These are phyloP conservation scores for Arachis monticola DNA, from an alignment of 331 rosid genomes.

Conservation along the genomic window DNA sequence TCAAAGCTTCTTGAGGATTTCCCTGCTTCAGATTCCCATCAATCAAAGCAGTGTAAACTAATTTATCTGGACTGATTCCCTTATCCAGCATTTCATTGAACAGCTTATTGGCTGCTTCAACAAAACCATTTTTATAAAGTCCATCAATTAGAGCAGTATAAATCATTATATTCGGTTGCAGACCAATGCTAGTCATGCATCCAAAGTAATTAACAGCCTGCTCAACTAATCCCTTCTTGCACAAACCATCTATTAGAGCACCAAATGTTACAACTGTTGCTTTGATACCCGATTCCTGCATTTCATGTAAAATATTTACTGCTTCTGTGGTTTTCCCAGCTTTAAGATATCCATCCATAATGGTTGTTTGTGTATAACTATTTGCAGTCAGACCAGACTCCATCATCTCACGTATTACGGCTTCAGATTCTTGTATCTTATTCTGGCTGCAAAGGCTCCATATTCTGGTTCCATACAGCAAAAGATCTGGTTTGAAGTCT, in stretches of 20 bases:
- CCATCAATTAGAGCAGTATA: constrained; percentile 92
- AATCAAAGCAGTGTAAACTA: constrained; percentile 75
- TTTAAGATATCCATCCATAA: constrained; percentile 87
- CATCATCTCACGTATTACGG: constrained; percentile 63
- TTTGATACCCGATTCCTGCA: constrained; percentile 70
- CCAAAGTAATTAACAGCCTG: constrained; percentile 72
- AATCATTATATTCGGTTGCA: constrained; percentile 79
- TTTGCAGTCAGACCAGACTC: constrained; percentile 63
- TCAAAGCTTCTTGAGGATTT: constrained; percentile 74
- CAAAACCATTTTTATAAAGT: constrained; percentile 65
- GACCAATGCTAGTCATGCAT: constrained; percentile 61
- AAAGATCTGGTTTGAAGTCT: constrained; percentile 63
- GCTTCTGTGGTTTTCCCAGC: constrained; percentile 69
- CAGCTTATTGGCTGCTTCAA: constrained; percentile 70
- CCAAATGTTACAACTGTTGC: constrained; percentile 75
- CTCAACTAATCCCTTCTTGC: constrained; percentile 72
- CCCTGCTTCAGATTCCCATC: constrained; percentile 91
- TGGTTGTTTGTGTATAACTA: constrained; percentile 72
- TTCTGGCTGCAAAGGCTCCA: constrained; percentile 78
- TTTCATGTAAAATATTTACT: constrained; percentile 64
- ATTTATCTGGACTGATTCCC: constrained; percentile 81
- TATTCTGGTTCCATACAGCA: constrained; percentile 76
- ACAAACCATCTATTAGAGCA: constrained; percentile 82
- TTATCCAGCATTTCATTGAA: constrained; percentile 77
- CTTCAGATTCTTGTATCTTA: constrained; percentile 65